Base-by-base conservation (phyloP, 2,329 filamentous ascomycete genomes). In the Nectriaceae sp. region DNA sequence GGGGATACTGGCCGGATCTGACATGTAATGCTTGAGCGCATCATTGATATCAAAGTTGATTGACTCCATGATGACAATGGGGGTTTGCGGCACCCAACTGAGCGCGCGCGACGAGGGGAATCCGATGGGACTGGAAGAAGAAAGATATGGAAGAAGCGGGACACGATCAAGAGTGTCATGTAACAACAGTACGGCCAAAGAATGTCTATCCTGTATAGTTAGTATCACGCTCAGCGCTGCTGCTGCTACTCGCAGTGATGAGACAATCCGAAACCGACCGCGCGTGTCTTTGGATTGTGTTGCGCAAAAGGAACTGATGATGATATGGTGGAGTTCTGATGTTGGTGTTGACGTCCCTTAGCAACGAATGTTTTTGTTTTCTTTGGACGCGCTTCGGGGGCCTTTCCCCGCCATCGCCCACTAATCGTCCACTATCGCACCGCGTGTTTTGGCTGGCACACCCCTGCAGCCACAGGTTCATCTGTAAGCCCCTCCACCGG, bases 21-120 rank as follows among this genome's bases (percentile, higher is more conserved):
- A 95, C 82, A 97, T 89, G 74, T 97, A 99, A 69, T 90, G 83
- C 78, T 96, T 97, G 70, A 97, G 87, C 57, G 91, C 90, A 76
- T 96, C 88, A 70, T 97, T 96, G 72, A 99, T 90, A 70, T 97
- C 90, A 75, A 99, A 99, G 65, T 87, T 82, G 68, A 91, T 82
- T 75, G 88, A 88, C 65, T 78, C 87, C 85, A 87, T 87, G 68
- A 56, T 70, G 62, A 31, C 26, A n/a, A n/a, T n/a, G n/a, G 69
- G 60, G 65, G 47, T 48, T 50, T 43, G 51, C 49, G 36, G 41
- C 52, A 56, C 53, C 42, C 52, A 33, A 45, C 26, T 40, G 42
- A 41, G 42, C 29, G 52, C 49, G 57, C 49, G 52, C 47, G 42
- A 40, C 46, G 53, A 45, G 53, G 18, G 41, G 46, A 52, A 21